These are phyloP conservation scores for Peniophora sp. DNA, from an alignment of 1,284 basidiomycete genomes.

Conservation along the genomic window DNA sequence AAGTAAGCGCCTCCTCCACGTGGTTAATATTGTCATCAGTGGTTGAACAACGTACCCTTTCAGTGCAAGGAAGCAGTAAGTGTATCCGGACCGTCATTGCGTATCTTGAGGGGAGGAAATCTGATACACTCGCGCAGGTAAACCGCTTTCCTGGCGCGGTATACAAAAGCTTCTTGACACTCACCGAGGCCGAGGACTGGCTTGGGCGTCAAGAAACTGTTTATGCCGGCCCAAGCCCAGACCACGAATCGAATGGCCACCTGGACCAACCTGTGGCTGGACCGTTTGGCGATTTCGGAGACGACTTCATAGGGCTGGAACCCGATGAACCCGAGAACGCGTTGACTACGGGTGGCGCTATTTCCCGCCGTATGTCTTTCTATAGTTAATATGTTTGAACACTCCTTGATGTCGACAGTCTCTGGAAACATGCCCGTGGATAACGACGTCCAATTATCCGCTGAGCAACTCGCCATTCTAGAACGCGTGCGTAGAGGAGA, in stretches of 20 bases:
- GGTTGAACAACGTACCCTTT: not conserved
- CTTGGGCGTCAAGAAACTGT: conserved; percentile 13
- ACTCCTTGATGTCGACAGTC: not conserved
- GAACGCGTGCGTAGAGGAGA: conserved; percentile 46
- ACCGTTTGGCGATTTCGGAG: not conserved
- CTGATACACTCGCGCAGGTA: conserved; percentile 26
- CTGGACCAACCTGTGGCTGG: not conserved
- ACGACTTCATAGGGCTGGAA: not conserved
- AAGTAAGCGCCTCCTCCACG: conserved; percentile 27
- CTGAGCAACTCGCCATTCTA: conserved; percentile 53
- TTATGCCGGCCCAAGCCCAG: not conserved
- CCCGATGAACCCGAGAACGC: not conserved
- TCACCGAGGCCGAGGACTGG: conserved; percentile 37
- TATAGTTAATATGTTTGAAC: not conserved
- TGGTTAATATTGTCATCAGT: too few species aligned
- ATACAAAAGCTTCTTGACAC: conserved; percentile 40
- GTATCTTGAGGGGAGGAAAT: not conserved
- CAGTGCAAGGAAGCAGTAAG: conserved; percentile 30
- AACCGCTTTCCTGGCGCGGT: conserved; percentile 36
- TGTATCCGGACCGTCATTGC: not conserved
- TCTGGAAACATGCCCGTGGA: not conserved
- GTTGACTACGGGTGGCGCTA: not conserved
- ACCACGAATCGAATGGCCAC: not conserved
- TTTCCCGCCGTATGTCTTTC: not conserved
- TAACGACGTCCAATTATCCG: conserved; percentile 22